Percentiles rank a stretch among this genome's conserved stretches.
These are phyloP conservation scores for Termitomyces sp. DNA, from an alignment of 768 basidiomycete species.

Conservation along the genomic window DNA sequence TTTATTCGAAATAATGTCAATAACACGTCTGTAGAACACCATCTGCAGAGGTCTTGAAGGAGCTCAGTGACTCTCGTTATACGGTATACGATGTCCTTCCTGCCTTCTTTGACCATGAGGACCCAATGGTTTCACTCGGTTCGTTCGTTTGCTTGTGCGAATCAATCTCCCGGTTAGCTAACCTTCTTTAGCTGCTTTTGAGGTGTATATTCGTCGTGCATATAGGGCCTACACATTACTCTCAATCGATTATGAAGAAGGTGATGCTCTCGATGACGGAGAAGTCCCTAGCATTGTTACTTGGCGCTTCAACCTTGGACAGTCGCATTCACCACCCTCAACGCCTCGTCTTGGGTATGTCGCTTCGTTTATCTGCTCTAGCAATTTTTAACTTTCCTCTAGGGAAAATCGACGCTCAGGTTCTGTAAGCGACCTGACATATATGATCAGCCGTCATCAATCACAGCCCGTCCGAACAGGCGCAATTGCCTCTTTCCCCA, in stretches of 20 bases:
- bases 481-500: conserved; percentile 87
- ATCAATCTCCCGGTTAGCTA: background rate
- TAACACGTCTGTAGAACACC: conserved; percentile 55
- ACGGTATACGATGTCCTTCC: conserved; percentile 97
- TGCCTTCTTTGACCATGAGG: conserved; percentile 87
- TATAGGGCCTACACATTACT: conserved; percentile 92
- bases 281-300: conserved; percentile 78
- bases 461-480: conserved; percentile 89
- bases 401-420: conserved; percentile 75
- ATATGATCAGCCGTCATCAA: conserved; percentile 83
- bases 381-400: conserved; percentile 11
- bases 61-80: conserved; percentile 94
- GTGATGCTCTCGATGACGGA: conserved; percentile 78
- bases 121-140: conserved; percentile 84
- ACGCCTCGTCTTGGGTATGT: conserved; percentile 69
- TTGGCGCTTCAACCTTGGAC: conserved; percentile 95
- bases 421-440: conserved; percentile 94
- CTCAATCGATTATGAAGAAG: conserved; percentile 93
- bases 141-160: conserved; percentile 35
- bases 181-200: conserved; percentile 69
- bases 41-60: conserved; percentile 81
- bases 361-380: background rate
- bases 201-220: conserved; percentile 93
- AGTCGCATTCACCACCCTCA: conserved; percentile 80
- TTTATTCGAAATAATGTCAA: conserved; percentile 1